Evolutionary conservation across 306 rosid genomes (phyloP), one percentile per base, ranked within the genome.

Genomic region (Castanopsis chinensis): DNA sequence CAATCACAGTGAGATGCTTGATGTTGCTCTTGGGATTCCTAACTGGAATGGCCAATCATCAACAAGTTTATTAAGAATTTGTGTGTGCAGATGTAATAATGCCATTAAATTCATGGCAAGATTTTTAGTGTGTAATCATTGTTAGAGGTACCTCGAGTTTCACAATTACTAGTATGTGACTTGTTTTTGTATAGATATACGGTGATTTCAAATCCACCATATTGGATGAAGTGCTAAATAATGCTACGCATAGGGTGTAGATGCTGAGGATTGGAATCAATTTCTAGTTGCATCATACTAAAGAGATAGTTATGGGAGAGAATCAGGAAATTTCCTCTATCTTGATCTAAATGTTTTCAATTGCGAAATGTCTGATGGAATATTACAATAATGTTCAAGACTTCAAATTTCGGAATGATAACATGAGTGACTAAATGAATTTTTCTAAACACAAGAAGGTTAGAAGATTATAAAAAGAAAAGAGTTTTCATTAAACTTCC

Each of bases 61-160:
- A 30, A 77, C 87, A 33, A 90, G 56, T 88, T 89, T 35, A 83
- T 88, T 3, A 87, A 91, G 90, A 89, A 87, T 76, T 81, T 89
- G 79, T 84, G 13, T 85, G 87, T 54, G 91, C 90, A 37, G 89
- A 86, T 88, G 91, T 55, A 86, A 84, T 83, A 87, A 82, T 83
- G 90, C 86, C 76, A 89, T 89, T 72, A 87, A 86, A 78, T 81
- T 81, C 69, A 85, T 86, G 85, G 83, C 11, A 81, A 79, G 76
- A 86, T 86, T 45, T 87, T 84, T 78, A 85, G 83, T 71, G 76
- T 87, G 82, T 71, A 64, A 18, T 88, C 70, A 71, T 91, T 68
- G 93, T 87, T 17, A 81, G 90, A 77, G 92, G 87, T 65, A 78
- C 90, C 49, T 77, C 78, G 75, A 86, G 93, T 89, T 86, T 83